Evolutionary conservation across 768 basidiomycete genomes (phyloP).

Genomic region (Dacryopinax primogenitus): DNA sequence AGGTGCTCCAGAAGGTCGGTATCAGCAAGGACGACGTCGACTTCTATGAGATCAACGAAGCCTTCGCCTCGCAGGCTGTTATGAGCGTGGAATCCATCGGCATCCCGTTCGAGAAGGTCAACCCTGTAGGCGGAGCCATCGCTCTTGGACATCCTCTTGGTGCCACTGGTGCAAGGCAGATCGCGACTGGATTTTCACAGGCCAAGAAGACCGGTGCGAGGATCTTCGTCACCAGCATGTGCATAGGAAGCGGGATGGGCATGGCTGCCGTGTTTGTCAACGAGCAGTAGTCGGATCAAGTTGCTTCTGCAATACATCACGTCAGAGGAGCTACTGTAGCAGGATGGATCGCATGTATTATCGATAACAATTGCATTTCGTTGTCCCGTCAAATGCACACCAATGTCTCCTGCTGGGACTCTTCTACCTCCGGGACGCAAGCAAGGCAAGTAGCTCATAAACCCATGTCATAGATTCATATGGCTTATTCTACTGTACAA

Average conservation of each 20-base stretch:
- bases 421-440: too few relatives aligned
- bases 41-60: constrained; percentile 87
- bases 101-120: constrained; percentile 66
- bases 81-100: constrained; percentile 57
- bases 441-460: too few relatives aligned
- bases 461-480: too few relatives aligned
- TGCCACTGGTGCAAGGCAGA: constrained; percentile 68
- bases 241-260: constrained; percentile 80
- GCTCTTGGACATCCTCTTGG: constrained; percentile 83
- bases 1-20: constrained; percentile 51
- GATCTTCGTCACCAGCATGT: constrained; percentile 84
- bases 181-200: constrained; percentile 66
- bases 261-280: constrained; percentile 79
- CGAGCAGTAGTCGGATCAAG: constrained; percentile 43
- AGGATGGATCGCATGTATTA: neutral
- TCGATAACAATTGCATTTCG: neutral
- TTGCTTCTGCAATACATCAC: neutral
- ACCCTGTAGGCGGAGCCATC: constrained; percentile 72
- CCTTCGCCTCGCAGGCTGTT: constrained; percentile 62
- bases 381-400: too few relatives aligned
- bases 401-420: too few relatives aligned
- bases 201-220: constrained; percentile 63
- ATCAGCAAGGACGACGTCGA: constrained; percentile 61
- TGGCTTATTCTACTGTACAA: too few relatives aligned
- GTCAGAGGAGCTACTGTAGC: neutral